Evolutionary conservation across 2,329 filamentous ascomycete genomes (phyloP).

Genomic region (Fusarium tuaranense): DNA sequence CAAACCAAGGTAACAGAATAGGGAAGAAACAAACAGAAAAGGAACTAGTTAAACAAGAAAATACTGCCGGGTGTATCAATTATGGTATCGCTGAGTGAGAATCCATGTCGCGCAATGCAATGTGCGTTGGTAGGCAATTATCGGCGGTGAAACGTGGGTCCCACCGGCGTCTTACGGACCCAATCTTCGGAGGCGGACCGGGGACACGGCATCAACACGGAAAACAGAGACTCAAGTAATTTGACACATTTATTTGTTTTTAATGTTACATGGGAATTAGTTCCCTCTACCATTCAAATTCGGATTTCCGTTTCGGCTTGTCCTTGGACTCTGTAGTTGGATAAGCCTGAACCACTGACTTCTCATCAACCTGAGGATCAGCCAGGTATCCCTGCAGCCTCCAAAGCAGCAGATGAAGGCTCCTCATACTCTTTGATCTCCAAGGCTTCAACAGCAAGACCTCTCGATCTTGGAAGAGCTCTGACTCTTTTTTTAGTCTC

Average conservation of each 20-base stretch:
- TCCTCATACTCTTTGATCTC: conserved; percentile 53
- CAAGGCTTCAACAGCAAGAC: conserved; percentile 57
- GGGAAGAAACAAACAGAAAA: neutral
- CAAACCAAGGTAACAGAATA: neutral
- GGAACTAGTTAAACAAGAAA: neutral
- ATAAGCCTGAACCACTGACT: neutral
- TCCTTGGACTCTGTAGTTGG: neutral
- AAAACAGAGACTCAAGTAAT: neutral
- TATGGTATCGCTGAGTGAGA: neutral
- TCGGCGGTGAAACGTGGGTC: conserved; percentile 21
- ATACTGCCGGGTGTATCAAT: neutral
- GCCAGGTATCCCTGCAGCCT: conserved; percentile 67
- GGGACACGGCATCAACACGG: neutral
- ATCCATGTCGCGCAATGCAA: neutral
- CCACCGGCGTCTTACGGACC: conserved; percentile 18
- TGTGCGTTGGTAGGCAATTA: neutral
- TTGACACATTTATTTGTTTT: neutral
- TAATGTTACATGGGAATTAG: neutral
- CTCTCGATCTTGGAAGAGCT: conserved; percentile 51
- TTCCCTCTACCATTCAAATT: conserved; percentile 1
- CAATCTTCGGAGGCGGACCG: conserved; percentile 13
- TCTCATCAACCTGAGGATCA: conserved; percentile 9
- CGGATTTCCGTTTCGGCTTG: neutral
- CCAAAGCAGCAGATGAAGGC: conserved; percentile 66
- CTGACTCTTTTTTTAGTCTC: conserved; percentile 52